Conservation (phyloP, 2,329 filamentous ascomycete species). For the Boeremia exigua region DNA sequence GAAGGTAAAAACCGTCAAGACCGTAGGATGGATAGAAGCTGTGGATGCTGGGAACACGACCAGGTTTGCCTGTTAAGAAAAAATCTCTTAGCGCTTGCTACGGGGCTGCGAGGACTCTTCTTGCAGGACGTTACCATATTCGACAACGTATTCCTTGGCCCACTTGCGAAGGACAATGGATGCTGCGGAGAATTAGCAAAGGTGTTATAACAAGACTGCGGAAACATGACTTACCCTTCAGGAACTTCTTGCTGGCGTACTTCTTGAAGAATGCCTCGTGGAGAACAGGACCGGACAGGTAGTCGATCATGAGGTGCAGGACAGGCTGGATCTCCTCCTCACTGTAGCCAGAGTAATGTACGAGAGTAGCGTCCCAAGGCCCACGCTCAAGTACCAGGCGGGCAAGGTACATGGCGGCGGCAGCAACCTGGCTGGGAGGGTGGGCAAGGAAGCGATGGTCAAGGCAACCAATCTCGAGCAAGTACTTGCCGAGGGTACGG, state of each 20-base stretch:
- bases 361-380: conserved; percentile 86
- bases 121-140: conserved; percentile 41
- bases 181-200: conserved; percentile 59
- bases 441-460: conserved; percentile 93
- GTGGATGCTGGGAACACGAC: conserved; percentile 17
- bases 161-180: conserved; percentile 91
- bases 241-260: conserved; percentile 98
- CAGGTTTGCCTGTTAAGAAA: conserved; percentile 27
- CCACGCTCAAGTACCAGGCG: conserved; percentile 89
- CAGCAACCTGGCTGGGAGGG: conserved; percentile 87
- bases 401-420: conserved; percentile 92
- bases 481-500: conserved; percentile 94
- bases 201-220: neutral
- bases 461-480: conserved; percentile 94
- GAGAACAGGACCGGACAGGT: conserved; percentile 84
- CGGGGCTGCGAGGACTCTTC: conserved; percentile 35
- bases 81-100: conserved; percentile 31
- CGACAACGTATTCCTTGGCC: conserved; percentile 74
- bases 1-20: neutral
- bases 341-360: conserved; percentile 90
- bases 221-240: conserved; percentile 75
- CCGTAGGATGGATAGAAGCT: conserved; percentile 9
- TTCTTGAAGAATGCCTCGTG: conserved; percentile 99
- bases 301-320: conserved; percentile 94
- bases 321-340: conserved; percentile 94